A percentile compares a stretch with the other conserved stretches of the same genome.
Evolutionary conservation across 192 early-diverging fungal genomes (phyloP).

Genomic region (Mortierella claussenii): DNA sequence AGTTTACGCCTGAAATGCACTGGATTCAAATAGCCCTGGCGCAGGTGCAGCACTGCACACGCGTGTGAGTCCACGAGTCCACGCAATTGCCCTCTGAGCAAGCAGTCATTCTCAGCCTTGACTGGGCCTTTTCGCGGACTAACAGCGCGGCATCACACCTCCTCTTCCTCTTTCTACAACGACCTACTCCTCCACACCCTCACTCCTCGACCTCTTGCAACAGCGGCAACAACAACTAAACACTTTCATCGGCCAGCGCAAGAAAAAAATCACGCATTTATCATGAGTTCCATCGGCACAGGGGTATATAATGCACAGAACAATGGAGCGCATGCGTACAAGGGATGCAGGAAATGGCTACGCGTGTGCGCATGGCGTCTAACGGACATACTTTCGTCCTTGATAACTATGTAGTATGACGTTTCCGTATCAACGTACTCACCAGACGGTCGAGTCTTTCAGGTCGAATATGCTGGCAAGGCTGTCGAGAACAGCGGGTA

Average conservation of each 20-base stretch:
- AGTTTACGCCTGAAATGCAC: too few relatives aligned
- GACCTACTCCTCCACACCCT: too few relatives aligned
- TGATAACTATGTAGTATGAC: constrained; percentile 79
- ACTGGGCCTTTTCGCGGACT: not conserved
- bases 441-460: constrained; percentile 98
- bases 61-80: constrained; percentile 8
- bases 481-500: constrained; percentile 99
- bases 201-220: too few relatives aligned
- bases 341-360: too few relatives aligned
- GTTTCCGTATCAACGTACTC: constrained; percentile 98
- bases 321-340: not conserved
- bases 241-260: not conserved
- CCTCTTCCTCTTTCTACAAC: not conserved
- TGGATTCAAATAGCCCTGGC: not conserved
- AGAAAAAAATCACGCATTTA: constrained; percentile 4
- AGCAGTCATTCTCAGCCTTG: too few relatives aligned
- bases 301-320: constrained; percentile 66
- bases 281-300: constrained; percentile 92
- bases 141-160: not conserved
- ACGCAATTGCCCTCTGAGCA: constrained; percentile 13
- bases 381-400: constrained; percentile 22
- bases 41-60: not conserved
- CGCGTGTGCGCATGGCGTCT: not conserved
- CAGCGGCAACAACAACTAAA: too few relatives aligned
- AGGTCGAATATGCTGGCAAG: constrained; percentile 98